Evolutionary conservation across 2,329 filamentous ascomycete species (phyloP), one percentile per base, ranked within the genome.

Genomic region (Paradendryphiella salina): DNA sequence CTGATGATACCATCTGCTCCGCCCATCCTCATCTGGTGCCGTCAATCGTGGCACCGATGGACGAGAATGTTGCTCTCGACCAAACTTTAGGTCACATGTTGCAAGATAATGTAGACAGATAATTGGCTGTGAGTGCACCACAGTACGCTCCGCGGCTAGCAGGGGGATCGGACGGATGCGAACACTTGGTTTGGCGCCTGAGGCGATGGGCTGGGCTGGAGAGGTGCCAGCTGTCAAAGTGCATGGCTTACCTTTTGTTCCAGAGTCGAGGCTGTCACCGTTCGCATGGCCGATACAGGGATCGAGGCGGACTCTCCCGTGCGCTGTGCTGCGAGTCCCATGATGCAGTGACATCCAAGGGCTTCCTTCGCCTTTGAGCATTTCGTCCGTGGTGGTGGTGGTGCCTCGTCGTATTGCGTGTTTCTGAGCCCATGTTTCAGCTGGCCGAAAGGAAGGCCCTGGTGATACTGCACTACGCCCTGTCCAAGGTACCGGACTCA

Each of bases 141-240:
- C 31, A 32, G 40, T 37, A 36, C 21, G 26, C 18, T 32, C 53
- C 41, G 51, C 39, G 47, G 38, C 38, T 46, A 47, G 52, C 50
- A 48, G 52, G 23, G 56, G 41, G 58, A 56, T 60, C 46, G 56
- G 66, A 65, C 63, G 59, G 65, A 63, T 70, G 67, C 68, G 67
- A 67, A 70, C 67, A 60, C 57, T 58, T 61, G 54, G 66, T 67
- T 66, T 69, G 68, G 64, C 66, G 68, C 64, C 61, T 65, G 61
- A 65, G 63, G 65, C 67, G 63, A 61, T 51, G 47, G 53, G 57
- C 51, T 59, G 60, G 51, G 47, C 36, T 47, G 50, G 41, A 20
- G 37, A 26, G 48, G 43, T 44, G 55, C 52, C 54, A 50, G 48
- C 54, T 56, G 49, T 52, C 55, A 56, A 56, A 56, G 57, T 67